Percentiles rank a stretch among this genome's conserved stretches.
Evolutionary conservation across 202 grass and related monocot species (phyloP).

Genomic region (Schoenoplectus tabernaemontani): DNA sequence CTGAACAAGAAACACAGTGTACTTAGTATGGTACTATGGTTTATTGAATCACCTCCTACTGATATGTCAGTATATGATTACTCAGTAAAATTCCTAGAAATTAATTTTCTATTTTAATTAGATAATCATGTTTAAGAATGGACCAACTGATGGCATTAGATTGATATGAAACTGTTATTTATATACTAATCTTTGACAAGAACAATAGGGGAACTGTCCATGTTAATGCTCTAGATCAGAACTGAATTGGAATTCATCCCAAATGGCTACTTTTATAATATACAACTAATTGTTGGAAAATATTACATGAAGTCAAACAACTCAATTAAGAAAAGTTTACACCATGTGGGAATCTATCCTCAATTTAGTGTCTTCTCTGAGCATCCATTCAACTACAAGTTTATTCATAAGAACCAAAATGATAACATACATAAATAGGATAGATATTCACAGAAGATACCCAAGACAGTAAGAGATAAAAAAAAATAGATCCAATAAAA

Average conservation of each 20-base stretch:
- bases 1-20: background rate
- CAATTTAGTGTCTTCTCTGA: background rate
- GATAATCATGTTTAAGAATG: background rate
- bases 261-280: background rate
- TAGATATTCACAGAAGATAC: background rate
- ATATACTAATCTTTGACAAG: background rate
- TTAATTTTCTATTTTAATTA: background rate
- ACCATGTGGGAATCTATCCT: background rate
- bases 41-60: background rate
- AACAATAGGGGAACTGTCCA: background rate
- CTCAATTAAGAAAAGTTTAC: background rate
- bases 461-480: background rate
- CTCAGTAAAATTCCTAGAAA: background rate
- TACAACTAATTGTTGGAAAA: background rate
- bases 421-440: background rate
- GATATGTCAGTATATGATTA: background rate
- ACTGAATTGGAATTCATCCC: background rate
- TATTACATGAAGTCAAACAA: background rate
- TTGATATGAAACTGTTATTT: background rate
- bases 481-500: background rate
- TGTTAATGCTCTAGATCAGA: background rate
- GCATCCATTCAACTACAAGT: background rate
- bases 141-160: background rate
- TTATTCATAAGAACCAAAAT: background rate
- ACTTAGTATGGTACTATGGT: background rate